Evolutionary conservation across 352 stramenopile genomes (phyloP).

Genomic region (Phytophthora cryptogea): DNA sequence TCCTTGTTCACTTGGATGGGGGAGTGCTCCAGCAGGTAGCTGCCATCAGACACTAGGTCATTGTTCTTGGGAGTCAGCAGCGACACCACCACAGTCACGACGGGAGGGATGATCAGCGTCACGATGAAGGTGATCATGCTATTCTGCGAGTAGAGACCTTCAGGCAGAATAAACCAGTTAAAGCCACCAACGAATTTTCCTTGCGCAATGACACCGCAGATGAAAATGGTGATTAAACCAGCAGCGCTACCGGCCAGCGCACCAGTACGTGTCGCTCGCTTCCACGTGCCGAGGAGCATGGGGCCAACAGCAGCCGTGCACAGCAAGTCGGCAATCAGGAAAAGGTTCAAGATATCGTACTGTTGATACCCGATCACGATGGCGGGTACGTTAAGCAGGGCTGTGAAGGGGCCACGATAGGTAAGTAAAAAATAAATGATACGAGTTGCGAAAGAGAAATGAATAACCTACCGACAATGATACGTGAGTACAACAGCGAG

Average conservation of each 20-base stretch:
- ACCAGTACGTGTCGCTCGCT: constrained; percentile 38
- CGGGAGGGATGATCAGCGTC: constrained; percentile 50
- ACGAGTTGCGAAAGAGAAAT: too few relatives aligned
- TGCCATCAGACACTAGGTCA: constrained; percentile 11
- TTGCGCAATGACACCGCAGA: constrained; percentile 54
- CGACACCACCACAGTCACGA: constrained; percentile 52
- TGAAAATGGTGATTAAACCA: constrained; percentile 66
- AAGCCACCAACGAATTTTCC: constrained; percentile 65
- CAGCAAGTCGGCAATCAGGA: constrained; percentile 69
- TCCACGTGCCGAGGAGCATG: constrained; percentile 63
- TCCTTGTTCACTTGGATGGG: too few relatives aligned
- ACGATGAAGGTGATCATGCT: constrained; percentile 78
- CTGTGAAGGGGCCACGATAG: too few relatives aligned
- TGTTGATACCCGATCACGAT: constrained; percentile 60
- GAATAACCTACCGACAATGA: too few relatives aligned
- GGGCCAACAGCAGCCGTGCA: constrained; percentile 65
- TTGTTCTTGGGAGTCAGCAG: constrained; percentile 32
- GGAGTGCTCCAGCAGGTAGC: constrained; percentile 25
- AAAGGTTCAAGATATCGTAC: constrained; percentile 66
- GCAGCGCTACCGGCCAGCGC: constrained; percentile 48
- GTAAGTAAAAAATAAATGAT: too few relatives aligned
- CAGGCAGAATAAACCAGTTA: constrained; percentile 62
- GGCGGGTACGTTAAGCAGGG: constrained; percentile 61
- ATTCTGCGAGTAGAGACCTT: constrained; percentile 63
- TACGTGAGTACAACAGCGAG: constrained; percentile 47